These are phyloP conservation scores for Hymenoscyphus salicellus DNA, from an alignment of 2,329 filamentous ascomycete genomes.

Conservation along the genomic window DNA sequence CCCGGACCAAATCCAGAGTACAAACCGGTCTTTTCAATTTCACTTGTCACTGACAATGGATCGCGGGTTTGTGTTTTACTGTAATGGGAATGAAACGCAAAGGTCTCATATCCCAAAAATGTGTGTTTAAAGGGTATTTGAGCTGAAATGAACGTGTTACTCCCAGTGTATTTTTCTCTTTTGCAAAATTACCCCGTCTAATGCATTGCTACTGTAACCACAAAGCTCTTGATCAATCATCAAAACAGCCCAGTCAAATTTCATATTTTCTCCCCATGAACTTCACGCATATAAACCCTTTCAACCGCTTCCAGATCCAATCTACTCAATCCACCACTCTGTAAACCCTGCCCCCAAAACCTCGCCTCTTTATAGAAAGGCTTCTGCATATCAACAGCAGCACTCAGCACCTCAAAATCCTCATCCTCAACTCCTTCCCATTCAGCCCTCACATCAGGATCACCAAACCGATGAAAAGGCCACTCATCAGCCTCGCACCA, in stretches of 20 bases:
- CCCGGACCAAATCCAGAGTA: too few relatives aligned
- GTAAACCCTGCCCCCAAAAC: conserved; percentile 5
- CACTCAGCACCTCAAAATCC: conserved; percentile 12
- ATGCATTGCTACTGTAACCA: too few relatives aligned
- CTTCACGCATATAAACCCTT: neutral
- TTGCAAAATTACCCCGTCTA: too few relatives aligned
- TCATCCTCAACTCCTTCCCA: neutral
- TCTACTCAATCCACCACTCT: neutral
- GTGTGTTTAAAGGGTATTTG: too few relatives aligned
- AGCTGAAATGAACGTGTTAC: too few relatives aligned
- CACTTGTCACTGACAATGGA: too few relatives aligned
- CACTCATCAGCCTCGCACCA: conserved; percentile 30
- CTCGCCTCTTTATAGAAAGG: conserved; percentile 8
- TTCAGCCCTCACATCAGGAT: neutral
- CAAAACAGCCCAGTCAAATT: neutral
- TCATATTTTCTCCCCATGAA: neutral
- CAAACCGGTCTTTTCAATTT: too few relatives aligned
- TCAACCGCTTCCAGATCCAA: neutral
- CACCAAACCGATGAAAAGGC: conserved; percentile 26
- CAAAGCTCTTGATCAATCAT: too few relatives aligned
- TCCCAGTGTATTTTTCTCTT: too few relatives aligned
- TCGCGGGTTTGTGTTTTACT: too few relatives aligned
- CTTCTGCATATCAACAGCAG: conserved; percentile 19
- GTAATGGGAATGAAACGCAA: too few relatives aligned
- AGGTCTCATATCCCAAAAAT: too few relatives aligned